These are phyloP conservation scores for Candida sakaeoensis DNA, from an alignment of 805 yeast species.

Conservation along the genomic window DNA sequence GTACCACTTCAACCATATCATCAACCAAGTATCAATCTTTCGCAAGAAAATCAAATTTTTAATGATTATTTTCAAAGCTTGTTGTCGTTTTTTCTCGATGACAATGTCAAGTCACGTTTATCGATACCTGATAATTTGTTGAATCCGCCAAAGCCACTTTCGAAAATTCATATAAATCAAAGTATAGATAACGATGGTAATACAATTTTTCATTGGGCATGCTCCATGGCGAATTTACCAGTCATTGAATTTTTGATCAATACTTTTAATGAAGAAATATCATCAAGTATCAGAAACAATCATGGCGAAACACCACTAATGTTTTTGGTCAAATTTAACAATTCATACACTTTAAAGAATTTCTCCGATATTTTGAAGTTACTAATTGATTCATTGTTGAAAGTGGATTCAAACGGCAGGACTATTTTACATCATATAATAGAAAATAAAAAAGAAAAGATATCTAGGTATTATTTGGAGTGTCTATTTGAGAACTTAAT, in stretches of 20 bases:
- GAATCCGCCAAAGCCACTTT: conserved; percentile 51
- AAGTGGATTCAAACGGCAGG: conserved; percentile 36
- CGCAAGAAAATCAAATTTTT: conserved; percentile 23
- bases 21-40: conserved; percentile 22
- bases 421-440: conserved; percentile 43
- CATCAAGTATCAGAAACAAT: conserved; percentile 67
- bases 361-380: conserved; percentile 33
- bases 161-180: conserved; percentile 69
- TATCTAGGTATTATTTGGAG: conserved; percentile 38
- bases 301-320: conserved; percentile 83
- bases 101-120: conserved; percentile 21
- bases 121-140: conserved; percentile 38
- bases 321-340: conserved; percentile 40
- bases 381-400: conserved; percentile 32
- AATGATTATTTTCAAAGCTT: conserved; percentile 42
- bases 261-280: conserved; percentile 57
- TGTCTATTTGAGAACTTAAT: conserved; percentile 30
- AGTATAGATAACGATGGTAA: conserved; percentile 93
- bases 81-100: conserved; percentile 52
- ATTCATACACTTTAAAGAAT: conserved; percentile 35
- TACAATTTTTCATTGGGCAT: conserved; percentile 93
- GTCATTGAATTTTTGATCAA: conserved; percentile 61
- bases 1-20: conserved; percentile 35
- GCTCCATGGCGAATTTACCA: conserved; percentile 76
- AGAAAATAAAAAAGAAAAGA: conserved; percentile 30